Evolutionary conservation across 208 protist species (phyloP).

Genomic region (Trypanosoma caninum): DNA sequence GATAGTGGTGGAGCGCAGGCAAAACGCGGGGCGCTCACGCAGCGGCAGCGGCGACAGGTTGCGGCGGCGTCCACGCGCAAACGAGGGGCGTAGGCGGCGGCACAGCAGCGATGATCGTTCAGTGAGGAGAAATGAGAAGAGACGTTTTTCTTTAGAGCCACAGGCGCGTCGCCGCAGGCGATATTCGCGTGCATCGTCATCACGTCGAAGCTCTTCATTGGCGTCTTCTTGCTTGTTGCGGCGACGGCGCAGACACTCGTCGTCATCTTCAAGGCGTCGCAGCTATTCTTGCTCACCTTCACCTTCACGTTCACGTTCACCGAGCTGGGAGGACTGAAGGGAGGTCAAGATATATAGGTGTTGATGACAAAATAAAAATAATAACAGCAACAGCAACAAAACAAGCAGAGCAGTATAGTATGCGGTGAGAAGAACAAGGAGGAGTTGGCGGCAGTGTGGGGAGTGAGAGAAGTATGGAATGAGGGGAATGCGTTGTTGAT

Average conservation of each 20-base stretch:
- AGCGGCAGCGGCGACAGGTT: neutral
- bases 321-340: conserved; percentile 11
- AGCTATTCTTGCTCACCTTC: conserved; percentile 15
- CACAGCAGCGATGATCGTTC: neutral
- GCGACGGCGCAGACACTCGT: conserved; percentile 2
- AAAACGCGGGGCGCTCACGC: neutral
- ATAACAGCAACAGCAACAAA: neutral
- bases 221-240: neutral
- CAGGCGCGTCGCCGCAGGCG: neutral
- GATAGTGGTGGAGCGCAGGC: neutral
- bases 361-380: neutral
- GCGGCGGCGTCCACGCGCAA: neutral
- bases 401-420: too few relatives aligned
- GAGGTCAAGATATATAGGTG: neutral
- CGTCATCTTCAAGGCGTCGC: neutral
- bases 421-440: too few relatives aligned
- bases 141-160: conserved; percentile 8
- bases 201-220: neutral
- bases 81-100: neutral
- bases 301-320: conserved; percentile 17
- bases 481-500: too few relatives aligned
- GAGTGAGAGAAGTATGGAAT: too few relatives aligned
- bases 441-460: too few relatives aligned
- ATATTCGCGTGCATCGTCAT: neutral
- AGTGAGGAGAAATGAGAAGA: neutral